Evolutionary conservation across 768 basidiomycete genomes (phyloP).

Genomic region (Pleurotus salmoneostramineus): DNA sequence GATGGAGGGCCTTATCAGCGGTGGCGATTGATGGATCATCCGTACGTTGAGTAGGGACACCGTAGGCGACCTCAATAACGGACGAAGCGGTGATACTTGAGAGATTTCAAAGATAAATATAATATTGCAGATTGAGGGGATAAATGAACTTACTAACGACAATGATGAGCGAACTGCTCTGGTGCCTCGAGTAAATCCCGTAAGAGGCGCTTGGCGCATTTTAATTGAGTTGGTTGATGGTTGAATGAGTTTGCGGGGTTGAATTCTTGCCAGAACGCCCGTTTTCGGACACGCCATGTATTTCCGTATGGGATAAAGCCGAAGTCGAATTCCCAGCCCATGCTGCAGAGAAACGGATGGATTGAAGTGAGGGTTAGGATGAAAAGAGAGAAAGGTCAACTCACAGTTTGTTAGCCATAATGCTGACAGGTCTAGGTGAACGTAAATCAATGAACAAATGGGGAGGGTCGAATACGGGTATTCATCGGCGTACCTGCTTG

Average conservation of each 20-base stretch:
- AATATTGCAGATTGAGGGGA: constrained; percentile 6
- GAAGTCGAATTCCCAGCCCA: constrained; percentile 37
- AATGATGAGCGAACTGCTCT: constrained; percentile 28
- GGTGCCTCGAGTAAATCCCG: constrained; percentile 27
- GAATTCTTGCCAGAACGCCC: constrained; percentile 38
- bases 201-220: constrained; percentile 27
- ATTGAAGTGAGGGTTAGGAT: no score
- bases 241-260: constrained; percentile 23
- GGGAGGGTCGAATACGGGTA: not conserved
- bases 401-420: not conserved
- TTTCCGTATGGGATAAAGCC: constrained; percentile 35
- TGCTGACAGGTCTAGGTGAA: constrained; percentile 13
- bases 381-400: no score
- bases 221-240: constrained; percentile 24
- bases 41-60: constrained; percentile 23
- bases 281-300: constrained; percentile 35
- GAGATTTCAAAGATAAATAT: no score
- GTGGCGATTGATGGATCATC: constrained; percentile 30
- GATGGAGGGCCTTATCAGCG: constrained; percentile 24
- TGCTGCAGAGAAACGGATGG: constrained; percentile 18
- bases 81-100: not conserved
- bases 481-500: not conserved
- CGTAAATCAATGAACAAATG: not conserved
- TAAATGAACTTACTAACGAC: constrained; percentile 28
- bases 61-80: constrained; percentile 29